phyloP scores from a whole-genome alignment of 495 filamentous ascomycete genomes.

The Talaromyces nanjingensis region DNA sequence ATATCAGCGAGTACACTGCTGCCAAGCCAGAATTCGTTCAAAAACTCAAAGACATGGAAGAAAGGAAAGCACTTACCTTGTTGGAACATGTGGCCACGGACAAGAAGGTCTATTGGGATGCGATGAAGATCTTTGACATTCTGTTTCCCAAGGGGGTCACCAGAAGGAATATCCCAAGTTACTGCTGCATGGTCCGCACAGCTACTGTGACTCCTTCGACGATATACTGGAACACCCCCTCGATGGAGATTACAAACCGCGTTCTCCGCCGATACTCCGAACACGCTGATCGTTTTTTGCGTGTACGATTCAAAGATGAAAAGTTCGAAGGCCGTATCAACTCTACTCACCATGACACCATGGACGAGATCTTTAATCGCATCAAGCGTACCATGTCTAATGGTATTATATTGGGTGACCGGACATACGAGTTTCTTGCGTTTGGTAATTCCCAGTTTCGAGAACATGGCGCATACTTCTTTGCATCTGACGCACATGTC shows the following conservation, averaged over 20 bases:
- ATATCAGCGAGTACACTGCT: conserved; percentile 75
- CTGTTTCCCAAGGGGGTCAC: conserved; percentile 35
- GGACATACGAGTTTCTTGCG: conserved; percentile 84
- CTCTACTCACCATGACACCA: conserved; percentile 42
- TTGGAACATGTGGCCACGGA: conserved; percentile 57
- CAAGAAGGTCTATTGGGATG: conserved; percentile 55
- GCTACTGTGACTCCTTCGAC: conserved; percentile 78
- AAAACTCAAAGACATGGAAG: conserved; percentile 46
- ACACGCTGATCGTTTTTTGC: conserved; percentile 75
- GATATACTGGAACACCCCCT: conserved; percentile 68
- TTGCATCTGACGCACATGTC: conserved; percentile 51
- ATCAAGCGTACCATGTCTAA: conserved; percentile 63
- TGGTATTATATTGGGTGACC: conserved; percentile 75
- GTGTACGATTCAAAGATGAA: conserved; percentile 88
- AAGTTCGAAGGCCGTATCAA: conserved; percentile 53
- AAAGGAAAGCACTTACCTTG: conserved; percentile 41
- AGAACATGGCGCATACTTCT: conserved; percentile 90
- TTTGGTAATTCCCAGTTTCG: conserved; percentile 95
- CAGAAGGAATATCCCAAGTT: conserved; percentile 51
- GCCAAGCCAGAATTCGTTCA: conserved; percentile 45
- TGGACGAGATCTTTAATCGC: conserved; percentile 68
- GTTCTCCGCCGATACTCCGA: conserved; percentile 66
- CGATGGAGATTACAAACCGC: conserved; percentile 80
- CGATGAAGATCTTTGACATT: conserved; percentile 66
- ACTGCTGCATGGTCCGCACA: conserved; percentile 69